Evolutionary conservation across 306 rosid genomes (phyloP).

Genomic region (Cyclanthera cordifolia): DNA sequence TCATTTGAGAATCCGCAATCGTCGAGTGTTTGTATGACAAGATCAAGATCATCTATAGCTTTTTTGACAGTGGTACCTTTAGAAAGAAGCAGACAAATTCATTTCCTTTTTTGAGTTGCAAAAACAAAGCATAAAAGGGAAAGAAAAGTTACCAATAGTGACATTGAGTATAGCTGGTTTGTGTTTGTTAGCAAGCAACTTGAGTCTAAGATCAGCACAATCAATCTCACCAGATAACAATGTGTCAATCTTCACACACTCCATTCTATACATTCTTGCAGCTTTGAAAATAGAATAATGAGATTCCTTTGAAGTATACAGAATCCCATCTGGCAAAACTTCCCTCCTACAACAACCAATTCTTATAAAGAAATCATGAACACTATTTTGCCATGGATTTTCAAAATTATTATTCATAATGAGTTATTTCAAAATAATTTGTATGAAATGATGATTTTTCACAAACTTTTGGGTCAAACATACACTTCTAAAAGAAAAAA

Average conservation of each 20-base stretch:
- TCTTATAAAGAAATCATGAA: too few species aligned
- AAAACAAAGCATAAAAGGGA: background rate
- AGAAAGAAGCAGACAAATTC: background rate
- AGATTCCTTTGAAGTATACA: slow-evolving; percentile 49
- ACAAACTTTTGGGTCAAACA: too few species aligned
- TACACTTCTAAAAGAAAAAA: too few species aligned
- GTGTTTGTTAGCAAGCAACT: slow-evolving; percentile 33
- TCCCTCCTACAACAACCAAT: slow-evolving; percentile 41
- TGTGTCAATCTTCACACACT: slow-evolving; percentile 39
- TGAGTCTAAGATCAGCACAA: slow-evolving; percentile 35
- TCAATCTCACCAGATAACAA: slow-evolving; percentile 55
- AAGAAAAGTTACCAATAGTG: slow-evolving; percentile 35
- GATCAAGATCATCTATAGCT: slow-evolving; percentile 52
- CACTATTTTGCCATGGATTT: too few species aligned
- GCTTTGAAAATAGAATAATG: slow-evolving; percentile 75
- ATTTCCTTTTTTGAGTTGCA: background rate
- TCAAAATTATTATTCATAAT: too few species aligned
- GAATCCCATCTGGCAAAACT: slow-evolving; percentile 44
- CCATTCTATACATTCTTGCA: slow-evolving; percentile 67
- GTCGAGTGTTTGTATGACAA: slow-evolving; percentile 36
- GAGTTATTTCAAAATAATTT: too few species aligned
- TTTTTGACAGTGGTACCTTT: slow-evolving; percentile 58
- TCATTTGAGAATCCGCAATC: slow-evolving; percentile 39
- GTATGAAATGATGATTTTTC: too few species aligned
- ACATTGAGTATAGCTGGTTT: slow-evolving; percentile 55